Evolutionary conservation across 805 yeast genomes (phyloP).

Genomic region (Yarrowia porcina): DNA sequence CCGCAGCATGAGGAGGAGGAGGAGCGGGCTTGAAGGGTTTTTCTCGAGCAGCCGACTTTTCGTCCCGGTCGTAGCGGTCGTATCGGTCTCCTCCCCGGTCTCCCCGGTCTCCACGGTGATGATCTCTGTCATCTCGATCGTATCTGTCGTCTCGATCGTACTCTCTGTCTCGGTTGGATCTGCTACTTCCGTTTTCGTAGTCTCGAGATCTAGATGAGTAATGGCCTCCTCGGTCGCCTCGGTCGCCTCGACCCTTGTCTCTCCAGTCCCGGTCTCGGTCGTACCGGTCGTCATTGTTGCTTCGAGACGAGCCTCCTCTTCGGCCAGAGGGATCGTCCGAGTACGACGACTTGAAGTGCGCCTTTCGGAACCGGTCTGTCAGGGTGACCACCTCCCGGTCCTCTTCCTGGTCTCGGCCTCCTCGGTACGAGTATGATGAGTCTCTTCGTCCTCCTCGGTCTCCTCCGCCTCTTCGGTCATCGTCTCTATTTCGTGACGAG

Average conservation of each 20-base stretch:
- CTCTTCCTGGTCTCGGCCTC: neutral
- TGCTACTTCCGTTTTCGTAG: conserved; percentile 27
- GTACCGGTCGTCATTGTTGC: conserved; percentile 32
- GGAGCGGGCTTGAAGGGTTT: conserved; percentile 26
- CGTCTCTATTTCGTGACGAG: conserved; percentile 12
- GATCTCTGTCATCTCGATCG: conserved; percentile 23
- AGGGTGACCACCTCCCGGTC: conserved; percentile 41
- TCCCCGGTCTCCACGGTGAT: conserved; percentile 15
- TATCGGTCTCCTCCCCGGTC: conserved; percentile 13
- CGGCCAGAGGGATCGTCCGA: conserved; percentile 44
- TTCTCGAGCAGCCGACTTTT: neutral
- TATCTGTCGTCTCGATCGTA: neutral
- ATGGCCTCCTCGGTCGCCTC: neutral
- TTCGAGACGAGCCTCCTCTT: conserved; percentile 43
- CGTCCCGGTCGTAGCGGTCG: conserved; percentile 21
- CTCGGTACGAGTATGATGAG: neutral
- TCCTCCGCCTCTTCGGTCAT: neutral
- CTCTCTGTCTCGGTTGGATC: conserved; percentile 3
- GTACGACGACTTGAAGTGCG: conserved; percentile 44
- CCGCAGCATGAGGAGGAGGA: conserved; percentile 21
- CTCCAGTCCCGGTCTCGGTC: conserved; percentile 13
- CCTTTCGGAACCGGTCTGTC: conserved; percentile 34
- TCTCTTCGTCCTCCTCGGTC: no score
- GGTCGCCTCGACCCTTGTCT: conserved; percentile 15
- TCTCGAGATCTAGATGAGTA: conserved; percentile 18